Conservation (phyloP, 2,329 filamentous ascomycete species). For the Fusarium proliferatum region DNA sequence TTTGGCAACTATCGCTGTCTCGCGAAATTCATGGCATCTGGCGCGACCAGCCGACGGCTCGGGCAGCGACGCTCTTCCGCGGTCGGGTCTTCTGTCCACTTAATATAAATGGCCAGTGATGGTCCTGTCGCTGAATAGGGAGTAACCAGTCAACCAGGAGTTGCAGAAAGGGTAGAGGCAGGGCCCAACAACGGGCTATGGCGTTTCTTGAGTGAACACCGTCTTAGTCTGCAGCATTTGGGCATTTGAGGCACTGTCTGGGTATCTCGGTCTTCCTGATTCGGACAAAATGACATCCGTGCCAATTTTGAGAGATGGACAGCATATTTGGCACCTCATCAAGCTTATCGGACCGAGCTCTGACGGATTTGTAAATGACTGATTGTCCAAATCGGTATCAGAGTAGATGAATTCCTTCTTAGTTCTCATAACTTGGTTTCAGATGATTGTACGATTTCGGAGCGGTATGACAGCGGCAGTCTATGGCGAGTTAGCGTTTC, state of each 20-base stretch:
- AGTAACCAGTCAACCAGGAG: not conserved
- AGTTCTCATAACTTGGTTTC: conserved; percentile 42
- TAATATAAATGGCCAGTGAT: conserved; percentile 10
- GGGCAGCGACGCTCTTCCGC: conserved; percentile 22
- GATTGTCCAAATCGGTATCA: conserved; percentile 22
- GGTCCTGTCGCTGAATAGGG: not conserved
- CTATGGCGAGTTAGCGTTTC: conserved; percentile 43
- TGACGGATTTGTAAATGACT: conserved; percentile 32
- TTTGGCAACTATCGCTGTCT: conserved; percentile 15
- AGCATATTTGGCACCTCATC: conserved; percentile 30
- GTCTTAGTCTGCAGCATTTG: conserved; percentile 19
- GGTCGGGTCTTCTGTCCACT: conserved; percentile 8
- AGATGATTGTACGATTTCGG: conserved; percentile 46
- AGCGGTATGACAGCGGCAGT: conserved; percentile 43
- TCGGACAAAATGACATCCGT: conserved; percentile 16
- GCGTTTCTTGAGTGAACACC: conserved; percentile 31
- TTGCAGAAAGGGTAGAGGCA: conserved; percentile 5
- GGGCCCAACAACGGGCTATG: conserved; percentile 14
- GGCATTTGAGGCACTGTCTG: conserved; percentile 24
- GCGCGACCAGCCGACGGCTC: conserved; percentile 39
- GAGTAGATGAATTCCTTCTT: conserved; percentile 8
- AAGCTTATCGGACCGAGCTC: conserved; percentile 41
- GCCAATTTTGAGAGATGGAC: conserved; percentile 17
- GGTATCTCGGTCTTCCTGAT: not conserved
- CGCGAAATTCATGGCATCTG: conserved; percentile 28